These are phyloP conservation scores for Tetrapisispora arboricola DNA, from an alignment of 805 yeast species.

Conservation along the genomic window DNA sequence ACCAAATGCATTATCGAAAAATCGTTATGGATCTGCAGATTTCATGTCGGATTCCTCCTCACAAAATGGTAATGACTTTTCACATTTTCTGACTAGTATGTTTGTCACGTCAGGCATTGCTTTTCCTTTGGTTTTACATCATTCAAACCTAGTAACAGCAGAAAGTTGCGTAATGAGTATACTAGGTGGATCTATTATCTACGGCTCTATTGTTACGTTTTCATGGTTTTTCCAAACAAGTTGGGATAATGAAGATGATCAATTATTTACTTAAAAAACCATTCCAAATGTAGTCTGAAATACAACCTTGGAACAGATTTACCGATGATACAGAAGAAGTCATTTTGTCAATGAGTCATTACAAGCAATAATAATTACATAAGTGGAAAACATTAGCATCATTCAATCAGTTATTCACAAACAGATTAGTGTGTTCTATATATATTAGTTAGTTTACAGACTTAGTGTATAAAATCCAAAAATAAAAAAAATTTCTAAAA, in stretches of 20 bases:
- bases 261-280: conserved; percentile 24
- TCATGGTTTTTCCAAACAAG: conserved; percentile 52
- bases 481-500: too few relatives aligned
- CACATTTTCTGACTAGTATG: conserved; percentile 69
- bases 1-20: conserved; percentile 49
- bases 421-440: too few relatives aligned
- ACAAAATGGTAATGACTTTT: conserved; percentile 53
- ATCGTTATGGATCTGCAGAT: conserved; percentile 40
- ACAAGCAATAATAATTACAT: too few relatives aligned
- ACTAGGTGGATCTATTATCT: conserved; percentile 75
- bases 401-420: too few relatives aligned
- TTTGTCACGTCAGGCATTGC: conserved; percentile 65
- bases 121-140: conserved; percentile 68
- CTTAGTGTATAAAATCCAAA: too few relatives aligned
- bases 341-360: too few relatives aligned
- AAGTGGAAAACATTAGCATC: too few relatives aligned
- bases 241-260: conserved; percentile 34
- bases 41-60: conserved; percentile 48
- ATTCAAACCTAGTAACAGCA: conserved; percentile 58
- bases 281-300: too few relatives aligned
- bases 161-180: conserved; percentile 70
- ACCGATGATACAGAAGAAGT: too few relatives aligned
- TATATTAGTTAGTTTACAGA: too few relatives aligned
- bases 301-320: too few relatives aligned
- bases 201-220: conserved; percentile 73